Conservation (phyloP, 306 rosid genomes). For the Medicago ruthenica region DNA sequence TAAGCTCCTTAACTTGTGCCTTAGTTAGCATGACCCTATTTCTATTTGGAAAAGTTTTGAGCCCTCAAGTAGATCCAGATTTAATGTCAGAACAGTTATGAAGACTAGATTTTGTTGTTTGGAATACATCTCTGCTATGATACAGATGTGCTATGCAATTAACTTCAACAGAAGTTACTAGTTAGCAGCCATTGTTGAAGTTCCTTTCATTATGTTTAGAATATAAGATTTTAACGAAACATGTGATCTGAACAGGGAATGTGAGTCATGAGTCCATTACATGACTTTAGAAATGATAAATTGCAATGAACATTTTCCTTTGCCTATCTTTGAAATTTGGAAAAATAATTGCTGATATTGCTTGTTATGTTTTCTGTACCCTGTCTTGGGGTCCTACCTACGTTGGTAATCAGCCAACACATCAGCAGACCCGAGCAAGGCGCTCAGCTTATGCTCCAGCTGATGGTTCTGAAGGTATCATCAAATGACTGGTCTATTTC, state of each 20-base stretch:
- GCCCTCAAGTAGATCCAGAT: slow-evolving; percentile 1
- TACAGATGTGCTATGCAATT: slow-evolving; percentile 1
- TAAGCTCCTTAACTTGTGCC: too few species aligned
- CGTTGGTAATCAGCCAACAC: slow-evolving; percentile 78
- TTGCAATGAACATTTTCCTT: slow-evolving; percentile 7
- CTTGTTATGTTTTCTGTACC: slow-evolving; percentile 15
- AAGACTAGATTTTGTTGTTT: slow-evolving; percentile 3
- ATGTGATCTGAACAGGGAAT: slow-evolving; percentile 2
- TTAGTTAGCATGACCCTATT: too few species aligned
- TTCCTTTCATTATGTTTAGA: slow-evolving; percentile 2
- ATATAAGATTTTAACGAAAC: neutral
- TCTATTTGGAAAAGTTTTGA: slow-evolving; percentile 16
- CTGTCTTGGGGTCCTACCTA: slow-evolving; percentile 37
- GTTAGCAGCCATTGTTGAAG: neutral
- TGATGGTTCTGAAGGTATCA: slow-evolving; percentile 72
- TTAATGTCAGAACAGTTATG: slow-evolving; percentile 14
- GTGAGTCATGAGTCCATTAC: slow-evolving; percentile 12
- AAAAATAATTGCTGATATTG: slow-evolving; percentile 25
- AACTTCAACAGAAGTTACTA: slow-evolving; percentile 23
- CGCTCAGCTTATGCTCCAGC: slow-evolving; percentile 86
- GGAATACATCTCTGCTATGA: slow-evolving; percentile 21
- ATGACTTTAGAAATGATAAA: neutral
- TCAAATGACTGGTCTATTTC: slow-evolving; percentile 1
- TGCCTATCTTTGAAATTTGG: slow-evolving; percentile 1
- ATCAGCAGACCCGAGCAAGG: slow-evolving; percentile 84